phyloP scores from a whole-genome alignment of 352 stramenopile genomes.

The Globisporangium solare region DNA sequence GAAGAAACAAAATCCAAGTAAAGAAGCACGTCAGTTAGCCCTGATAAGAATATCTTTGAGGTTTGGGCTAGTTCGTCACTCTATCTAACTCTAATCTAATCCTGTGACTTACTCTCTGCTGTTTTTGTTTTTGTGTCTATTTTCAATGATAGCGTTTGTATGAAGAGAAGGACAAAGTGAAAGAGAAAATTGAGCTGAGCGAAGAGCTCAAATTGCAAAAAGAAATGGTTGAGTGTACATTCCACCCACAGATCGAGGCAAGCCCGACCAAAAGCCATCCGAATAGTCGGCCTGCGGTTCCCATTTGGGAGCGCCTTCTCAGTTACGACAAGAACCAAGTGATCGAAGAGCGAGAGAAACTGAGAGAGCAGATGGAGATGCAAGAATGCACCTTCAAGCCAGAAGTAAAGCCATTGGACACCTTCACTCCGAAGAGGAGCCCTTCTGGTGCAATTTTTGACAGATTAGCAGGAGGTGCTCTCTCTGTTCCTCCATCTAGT shows the following conservation, averaged over 20 bases:
- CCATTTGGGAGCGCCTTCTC: slow-evolving; percentile 71
- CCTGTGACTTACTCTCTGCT: slow-evolving; percentile 14
- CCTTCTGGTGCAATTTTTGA: slow-evolving; percentile 42
- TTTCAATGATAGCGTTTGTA: slow-evolving; percentile 55
- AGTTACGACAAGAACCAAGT: slow-evolving; percentile 80
- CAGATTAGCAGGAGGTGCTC: slow-evolving; percentile 26
- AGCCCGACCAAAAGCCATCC: slow-evolving; percentile 13
- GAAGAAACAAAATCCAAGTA: slow-evolving; percentile 59
- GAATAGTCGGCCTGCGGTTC: slow-evolving; percentile 31
- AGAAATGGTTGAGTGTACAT: slow-evolving; percentile 78
- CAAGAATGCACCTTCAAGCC: slow-evolving; percentile 82
- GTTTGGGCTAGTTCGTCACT: slow-evolving; percentile 23
- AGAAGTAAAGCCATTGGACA: slow-evolving; percentile 55
- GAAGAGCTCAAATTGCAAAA: slow-evolving; percentile 67
- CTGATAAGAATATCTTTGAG: slow-evolving; percentile 76
- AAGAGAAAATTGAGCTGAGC: slow-evolving; percentile 71
- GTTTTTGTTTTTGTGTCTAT: slow-evolving; percentile 12
- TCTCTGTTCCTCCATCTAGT: slow-evolving; percentile 21
- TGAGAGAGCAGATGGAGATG: slow-evolving; percentile 66
- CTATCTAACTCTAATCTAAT: slow-evolving; percentile 9
- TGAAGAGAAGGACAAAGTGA: slow-evolving; percentile 72
- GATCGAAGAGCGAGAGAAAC: slow-evolving; percentile 70
- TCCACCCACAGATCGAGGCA: slow-evolving; percentile 61
- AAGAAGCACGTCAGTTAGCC: slow-evolving; percentile 44
- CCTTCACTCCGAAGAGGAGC: slow-evolving; percentile 31